phyloP scores from a whole-genome alignment of 129 eudicot species.

The Tagetes erecta region DNA sequence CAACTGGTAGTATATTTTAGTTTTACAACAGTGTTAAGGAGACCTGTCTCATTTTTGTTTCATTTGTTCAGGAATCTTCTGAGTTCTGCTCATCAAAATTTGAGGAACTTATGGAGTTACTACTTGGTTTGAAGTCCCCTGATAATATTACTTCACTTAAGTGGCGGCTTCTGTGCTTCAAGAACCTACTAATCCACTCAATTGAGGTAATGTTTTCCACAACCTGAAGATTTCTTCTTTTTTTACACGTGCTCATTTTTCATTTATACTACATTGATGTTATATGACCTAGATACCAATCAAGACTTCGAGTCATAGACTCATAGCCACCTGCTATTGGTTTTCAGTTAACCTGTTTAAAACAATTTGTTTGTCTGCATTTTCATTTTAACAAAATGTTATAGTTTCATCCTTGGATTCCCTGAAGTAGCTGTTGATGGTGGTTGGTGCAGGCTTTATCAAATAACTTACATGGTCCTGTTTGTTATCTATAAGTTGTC shows the following conservation, averaged over 20 bases:
- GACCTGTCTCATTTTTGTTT: slow-evolving; percentile 25
- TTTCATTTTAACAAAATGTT: neutral
- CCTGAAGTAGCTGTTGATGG: neutral
- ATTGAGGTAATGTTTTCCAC: slow-evolving; percentile 49
- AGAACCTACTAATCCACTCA: slow-evolving; percentile 61
- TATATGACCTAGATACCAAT: neutral
- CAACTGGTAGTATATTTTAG: slow-evolving; percentile 6
- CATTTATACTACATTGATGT: neutral
- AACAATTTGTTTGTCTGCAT: neutral
- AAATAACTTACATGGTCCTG: neutral
- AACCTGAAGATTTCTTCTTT: neutral
- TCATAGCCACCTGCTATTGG: neutral
- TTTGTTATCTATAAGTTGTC: slow-evolving; percentile 3
- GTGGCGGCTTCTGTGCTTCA: slow-evolving; percentile 68
- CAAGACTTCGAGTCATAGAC: neutral
- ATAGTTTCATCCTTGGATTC: slow-evolving; percentile 9
- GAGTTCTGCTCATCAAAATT: slow-evolving; percentile 66
- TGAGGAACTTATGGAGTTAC: slow-evolving; percentile 65
- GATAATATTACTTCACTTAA: slow-evolving; percentile 45
- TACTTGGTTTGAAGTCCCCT: slow-evolving; percentile 67
- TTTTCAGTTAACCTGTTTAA: neutral
- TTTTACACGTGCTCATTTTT: neutral
- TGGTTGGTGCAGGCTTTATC: slow-evolving; percentile 14
- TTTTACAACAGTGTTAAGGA: neutral
- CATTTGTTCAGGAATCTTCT: slow-evolving; percentile 59